Evolutionary conservation across 345 rosid species (phyloP).

Genomic region (Streptanthus diversifolius): DNA sequence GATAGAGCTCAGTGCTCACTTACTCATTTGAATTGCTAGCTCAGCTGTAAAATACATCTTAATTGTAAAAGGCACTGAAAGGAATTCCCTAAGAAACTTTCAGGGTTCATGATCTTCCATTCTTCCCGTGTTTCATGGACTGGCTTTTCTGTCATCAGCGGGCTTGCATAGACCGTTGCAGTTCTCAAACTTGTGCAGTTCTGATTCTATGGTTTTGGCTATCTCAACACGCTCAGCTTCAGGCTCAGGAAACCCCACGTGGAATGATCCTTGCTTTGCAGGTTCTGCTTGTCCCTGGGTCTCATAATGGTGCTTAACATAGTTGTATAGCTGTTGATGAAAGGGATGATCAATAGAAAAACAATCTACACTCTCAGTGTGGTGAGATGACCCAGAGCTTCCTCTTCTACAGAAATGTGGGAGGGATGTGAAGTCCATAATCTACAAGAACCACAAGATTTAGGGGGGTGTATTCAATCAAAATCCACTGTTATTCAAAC

Average conservation of each 20-base stretch:
- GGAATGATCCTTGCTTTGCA: constrained; percentile 82
- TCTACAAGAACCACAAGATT: constrained; percentile 42
- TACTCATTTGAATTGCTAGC: constrained; percentile 16
- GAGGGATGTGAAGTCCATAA: constrained; percentile 72
- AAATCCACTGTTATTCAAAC: too few species aligned
- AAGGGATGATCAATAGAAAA: constrained; percentile 78
- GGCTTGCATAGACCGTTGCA: constrained; percentile 40
- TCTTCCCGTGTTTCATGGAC: constrained; percentile 8
- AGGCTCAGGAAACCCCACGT: constrained; percentile 74
- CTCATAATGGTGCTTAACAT: constrained; percentile 64
- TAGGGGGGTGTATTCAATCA: too few species aligned
- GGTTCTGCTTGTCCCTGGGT: constrained; percentile 39
- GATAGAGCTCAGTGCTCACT: neutral
- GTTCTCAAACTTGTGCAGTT: constrained; percentile 63
- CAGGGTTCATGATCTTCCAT: neutral
- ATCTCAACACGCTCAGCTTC: constrained; percentile 57
- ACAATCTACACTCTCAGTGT: constrained; percentile 43
- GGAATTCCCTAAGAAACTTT: neutral
- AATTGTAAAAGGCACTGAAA: neutral
- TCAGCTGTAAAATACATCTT: constrained; percentile 4
- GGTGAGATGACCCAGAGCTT: constrained; percentile 78
- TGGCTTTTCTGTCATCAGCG: constrained; percentile 8
- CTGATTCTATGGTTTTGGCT: constrained; percentile 67
- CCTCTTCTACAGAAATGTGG: constrained; percentile 89
- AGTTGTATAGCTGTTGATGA: constrained; percentile 80